A percentile compares a stretch with the other conserved stretches of the same genome.
Conservation (phyloP, 495 filamentous ascomycete genomes). For the Penicillium soppii region DNA sequence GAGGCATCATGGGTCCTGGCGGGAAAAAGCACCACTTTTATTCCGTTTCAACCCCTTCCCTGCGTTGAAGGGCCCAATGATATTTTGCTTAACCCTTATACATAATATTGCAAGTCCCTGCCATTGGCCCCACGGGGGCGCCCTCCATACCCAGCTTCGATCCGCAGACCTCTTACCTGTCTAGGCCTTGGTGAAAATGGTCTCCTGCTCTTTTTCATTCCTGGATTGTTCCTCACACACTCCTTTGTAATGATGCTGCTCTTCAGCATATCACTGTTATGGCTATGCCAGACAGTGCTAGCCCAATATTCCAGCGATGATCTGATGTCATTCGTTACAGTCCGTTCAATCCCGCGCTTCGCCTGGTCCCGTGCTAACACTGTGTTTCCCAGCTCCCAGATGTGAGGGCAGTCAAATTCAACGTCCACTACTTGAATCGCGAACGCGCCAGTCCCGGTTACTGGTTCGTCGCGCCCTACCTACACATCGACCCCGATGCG, state of each 20-base stretch:
- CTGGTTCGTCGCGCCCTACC: constrained; percentile 38
- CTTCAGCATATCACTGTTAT: constrained; percentile 4
- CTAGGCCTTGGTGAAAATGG: background rate
- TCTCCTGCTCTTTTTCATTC: background rate
- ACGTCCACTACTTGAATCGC: constrained; percentile 30
- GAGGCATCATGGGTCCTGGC: background rate
- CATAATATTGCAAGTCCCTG: no score
- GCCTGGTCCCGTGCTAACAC: constrained; percentile 1
- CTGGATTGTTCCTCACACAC: background rate
- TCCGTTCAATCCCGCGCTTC: background rate
- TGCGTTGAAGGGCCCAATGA: constrained; percentile 2
- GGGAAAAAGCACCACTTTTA: background rate
- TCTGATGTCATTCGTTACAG: constrained; percentile 10
- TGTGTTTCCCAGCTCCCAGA: constrained; percentile 25
- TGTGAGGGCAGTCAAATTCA: constrained; percentile 28
- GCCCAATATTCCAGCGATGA: constrained; percentile 10
- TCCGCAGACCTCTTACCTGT: constrained; percentile 1
- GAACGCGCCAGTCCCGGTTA: constrained; percentile 28
- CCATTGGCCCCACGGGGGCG: background rate
- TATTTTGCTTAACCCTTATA: background rate
- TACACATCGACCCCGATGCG: constrained; percentile 25
- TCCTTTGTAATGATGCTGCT: constrained; percentile 4
- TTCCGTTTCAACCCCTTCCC: constrained; percentile 2
- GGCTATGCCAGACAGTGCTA: constrained; percentile 7
- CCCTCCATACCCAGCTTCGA: no score